Conservation (phyloP, 176 grass and related monocot genomes). For the Aegilops umbellulata region DNA sequence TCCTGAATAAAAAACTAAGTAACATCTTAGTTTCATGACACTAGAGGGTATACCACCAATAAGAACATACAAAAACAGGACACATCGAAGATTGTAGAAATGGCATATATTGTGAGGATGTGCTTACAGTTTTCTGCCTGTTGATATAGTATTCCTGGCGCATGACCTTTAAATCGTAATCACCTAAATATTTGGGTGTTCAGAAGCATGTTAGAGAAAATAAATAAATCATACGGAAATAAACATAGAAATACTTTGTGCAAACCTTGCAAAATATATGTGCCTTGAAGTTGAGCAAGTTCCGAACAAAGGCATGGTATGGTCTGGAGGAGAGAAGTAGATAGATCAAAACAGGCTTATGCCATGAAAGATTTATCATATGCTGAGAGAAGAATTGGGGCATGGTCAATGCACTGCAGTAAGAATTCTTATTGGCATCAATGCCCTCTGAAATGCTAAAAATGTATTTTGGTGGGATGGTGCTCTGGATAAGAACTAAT, state of each 20-base stretch:
- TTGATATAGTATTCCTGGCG: constrained; percentile 94
- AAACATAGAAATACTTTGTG: not conserved
- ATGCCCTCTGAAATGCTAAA: constrained; percentile 11
- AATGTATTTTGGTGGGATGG: not conserved
- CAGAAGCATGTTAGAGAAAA: constrained; percentile 11
- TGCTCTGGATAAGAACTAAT: not conserved
- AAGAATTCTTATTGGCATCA: constrained; percentile 19
- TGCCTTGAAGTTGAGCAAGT: constrained; percentile 99
- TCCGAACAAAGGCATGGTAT: constrained; percentile 97
- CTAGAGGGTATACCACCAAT: not conserved
- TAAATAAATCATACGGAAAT: constrained; percentile 5
- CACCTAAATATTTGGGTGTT: constrained; percentile 55
- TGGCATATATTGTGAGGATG: not conserved
- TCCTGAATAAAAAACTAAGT: not conserved
- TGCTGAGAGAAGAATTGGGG: not conserved
- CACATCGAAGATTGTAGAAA: not conserved
- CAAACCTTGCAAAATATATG: constrained; percentile 98
- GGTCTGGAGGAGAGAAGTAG: constrained; percentile 56
- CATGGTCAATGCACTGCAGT: not conserved
- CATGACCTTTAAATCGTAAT: constrained; percentile 99
- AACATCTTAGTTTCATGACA: not conserved
- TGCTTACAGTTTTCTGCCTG: constrained; percentile 72
- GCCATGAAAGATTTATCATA: not conserved
- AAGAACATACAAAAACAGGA: constrained; percentile 4
- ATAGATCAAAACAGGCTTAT: constrained; percentile 18